Evolutionary conservation across 441 rosid genomes (phyloP).

Genomic region (Eruca vesicaria): DNA sequence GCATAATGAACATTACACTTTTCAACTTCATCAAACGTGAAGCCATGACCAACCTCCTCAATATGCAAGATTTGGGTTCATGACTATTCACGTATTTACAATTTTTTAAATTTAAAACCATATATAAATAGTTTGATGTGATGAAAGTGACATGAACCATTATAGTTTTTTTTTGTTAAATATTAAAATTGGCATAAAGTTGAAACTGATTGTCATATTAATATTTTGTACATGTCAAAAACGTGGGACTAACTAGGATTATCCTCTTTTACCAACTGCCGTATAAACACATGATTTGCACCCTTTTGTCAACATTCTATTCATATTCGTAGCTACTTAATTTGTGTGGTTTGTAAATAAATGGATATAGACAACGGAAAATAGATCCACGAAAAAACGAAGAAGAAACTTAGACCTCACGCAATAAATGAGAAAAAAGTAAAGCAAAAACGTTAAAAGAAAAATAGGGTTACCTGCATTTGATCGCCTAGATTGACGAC

Average conservation of each 20-base stretch:
- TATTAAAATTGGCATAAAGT: background rate
- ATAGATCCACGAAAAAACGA: background rate
- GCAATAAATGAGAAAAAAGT: background rate
- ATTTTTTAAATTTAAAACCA: background rate
- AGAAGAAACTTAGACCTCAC: background rate
- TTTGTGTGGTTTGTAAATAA: background rate
- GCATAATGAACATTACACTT: background rate
- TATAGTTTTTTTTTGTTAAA: background rate
- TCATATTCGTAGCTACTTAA: background rate
- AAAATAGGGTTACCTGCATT: slow-evolving; percentile 50
- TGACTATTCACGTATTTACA: background rate
- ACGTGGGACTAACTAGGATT: slow-evolving; percentile 10
- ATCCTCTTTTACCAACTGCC: slow-evolving; percentile 7
- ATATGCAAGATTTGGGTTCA: background rate
- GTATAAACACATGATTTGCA: background rate
- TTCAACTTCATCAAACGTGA: background rate
- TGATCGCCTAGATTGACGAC: slow-evolving; percentile 82
- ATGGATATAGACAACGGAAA: too few species aligned
- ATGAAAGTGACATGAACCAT: background rate
- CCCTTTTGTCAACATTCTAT: background rate
- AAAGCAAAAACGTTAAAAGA: background rate
- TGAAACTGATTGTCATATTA: slow-evolving; percentile 16
- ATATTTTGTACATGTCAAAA: slow-evolving; percentile 16
- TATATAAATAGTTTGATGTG: background rate
- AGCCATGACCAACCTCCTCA: background rate